These are phyloP conservation scores for Filobasidium floriforme DNA, from an alignment of 768 basidiomycete species.

Conservation along the genomic window DNA sequence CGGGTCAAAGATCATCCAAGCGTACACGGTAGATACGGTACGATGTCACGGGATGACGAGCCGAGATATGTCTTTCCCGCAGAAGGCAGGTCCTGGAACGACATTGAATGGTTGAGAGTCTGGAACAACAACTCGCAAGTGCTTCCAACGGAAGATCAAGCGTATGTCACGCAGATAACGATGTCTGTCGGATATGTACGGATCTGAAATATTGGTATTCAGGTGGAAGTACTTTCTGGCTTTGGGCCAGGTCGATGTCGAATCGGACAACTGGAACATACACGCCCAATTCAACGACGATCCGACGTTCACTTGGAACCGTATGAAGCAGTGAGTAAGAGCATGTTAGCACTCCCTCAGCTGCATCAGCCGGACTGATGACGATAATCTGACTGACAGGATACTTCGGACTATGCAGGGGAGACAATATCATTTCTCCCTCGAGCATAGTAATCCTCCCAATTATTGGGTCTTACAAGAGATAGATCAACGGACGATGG, in stretches of 20 bases:
- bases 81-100: neutral
- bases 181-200: neutral
- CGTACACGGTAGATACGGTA: too few relatives aligned
- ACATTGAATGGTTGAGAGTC: neutral
- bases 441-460: conserved; percentile 4
- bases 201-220: neutral
- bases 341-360: neutral
- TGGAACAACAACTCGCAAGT: neutral
- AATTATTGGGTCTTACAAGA: conserved; percentile 19
- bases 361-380: too few relatives aligned
- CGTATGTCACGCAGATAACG: neutral
- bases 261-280: conserved; percentile 19
- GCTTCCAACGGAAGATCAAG: neutral
- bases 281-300: conserved; percentile 22
- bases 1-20: too few relatives aligned
- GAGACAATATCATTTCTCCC: conserved; percentile 18
- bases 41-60: neutral
- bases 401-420: conserved; percentile 12
- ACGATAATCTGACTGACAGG: neutral
- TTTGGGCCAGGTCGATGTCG: conserved; percentile 10
- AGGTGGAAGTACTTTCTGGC: conserved; percentile 15
- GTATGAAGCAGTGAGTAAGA: conserved; percentile 12
- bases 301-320: conserved; percentile 13
- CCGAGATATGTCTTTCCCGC: neutral
- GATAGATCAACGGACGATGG: conserved; percentile 11